Conservation (phyloP, 495 filamentous ascomycete genomes). For the Haplographium delicatum region DNA sequence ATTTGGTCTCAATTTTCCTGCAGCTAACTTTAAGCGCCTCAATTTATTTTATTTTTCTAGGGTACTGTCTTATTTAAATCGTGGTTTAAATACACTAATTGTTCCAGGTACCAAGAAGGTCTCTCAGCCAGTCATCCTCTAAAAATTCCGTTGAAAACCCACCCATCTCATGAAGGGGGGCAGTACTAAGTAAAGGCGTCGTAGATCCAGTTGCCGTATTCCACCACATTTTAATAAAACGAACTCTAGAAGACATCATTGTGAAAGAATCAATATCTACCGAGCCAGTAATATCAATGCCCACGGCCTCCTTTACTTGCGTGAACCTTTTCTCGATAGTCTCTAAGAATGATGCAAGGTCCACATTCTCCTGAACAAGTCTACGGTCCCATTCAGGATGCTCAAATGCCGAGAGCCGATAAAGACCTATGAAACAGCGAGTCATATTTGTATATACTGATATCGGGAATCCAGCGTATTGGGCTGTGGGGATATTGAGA, state of each 20-base stretch:
- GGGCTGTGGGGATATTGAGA: constrained; percentile 22
- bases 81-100: neutral
- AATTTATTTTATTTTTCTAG: neutral
- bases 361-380: constrained; percentile 31
- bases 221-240: too few species aligned
- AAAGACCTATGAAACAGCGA: constrained; percentile 32
- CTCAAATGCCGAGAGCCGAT: constrained; percentile 34
- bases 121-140: constrained; percentile 10
- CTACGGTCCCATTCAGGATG: constrained; percentile 39
- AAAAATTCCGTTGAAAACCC: constrained; percentile 1
- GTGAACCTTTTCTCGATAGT: constrained; percentile 26
- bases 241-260: too few species aligned
- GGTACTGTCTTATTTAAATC: neutral
- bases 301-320: constrained; percentile 6
- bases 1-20: too few species aligned
- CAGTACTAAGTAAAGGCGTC: neutral
- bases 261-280: too few species aligned
- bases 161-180: too few species aligned
- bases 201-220: neutral
- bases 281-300: too few species aligned
- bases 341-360: constrained; percentile 30
- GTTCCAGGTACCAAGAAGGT: constrained; percentile 9
- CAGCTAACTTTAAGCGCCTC: neutral
- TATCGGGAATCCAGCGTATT: constrained; percentile 29
- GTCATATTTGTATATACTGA: constrained; percentile 36